Percentiles rank a stretch among this genome's conserved stretches.
Evolutionary conservation across 148 eudicot species (phyloP).

Genomic region (Camellia lanceoleosa): DNA sequence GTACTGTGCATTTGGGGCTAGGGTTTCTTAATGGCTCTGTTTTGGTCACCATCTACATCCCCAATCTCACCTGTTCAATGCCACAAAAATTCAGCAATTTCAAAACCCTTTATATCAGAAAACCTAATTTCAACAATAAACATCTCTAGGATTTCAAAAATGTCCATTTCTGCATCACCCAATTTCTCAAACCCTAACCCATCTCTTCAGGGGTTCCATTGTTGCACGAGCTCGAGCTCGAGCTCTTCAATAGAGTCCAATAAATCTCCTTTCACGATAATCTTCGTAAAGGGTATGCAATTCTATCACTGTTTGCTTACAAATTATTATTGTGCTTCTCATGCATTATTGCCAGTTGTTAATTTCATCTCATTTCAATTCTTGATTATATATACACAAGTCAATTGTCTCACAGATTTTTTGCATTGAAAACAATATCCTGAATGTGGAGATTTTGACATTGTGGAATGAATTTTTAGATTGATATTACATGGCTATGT

Average conservation of each 20-base stretch:
- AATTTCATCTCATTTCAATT: not conserved
- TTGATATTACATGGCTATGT: not conserved
- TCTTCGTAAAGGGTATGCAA: slow-evolving; percentile 23
- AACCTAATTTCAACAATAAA: not conserved
- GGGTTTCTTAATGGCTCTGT: slow-evolving; percentile 19
- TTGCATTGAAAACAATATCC: not conserved
- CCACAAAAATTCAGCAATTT: slow-evolving; percentile 1
- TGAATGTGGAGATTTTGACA: not conserved
- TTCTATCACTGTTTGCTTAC: not conserved
- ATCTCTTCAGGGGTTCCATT: not conserved
- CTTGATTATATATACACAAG: not conserved
- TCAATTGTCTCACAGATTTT: not conserved
- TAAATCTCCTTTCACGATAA: slow-evolving; percentile 2
- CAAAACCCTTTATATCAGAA: not conserved
- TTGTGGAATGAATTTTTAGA: not conserved
- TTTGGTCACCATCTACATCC: slow-evolving; percentile 12
- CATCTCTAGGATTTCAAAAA: not conserved
- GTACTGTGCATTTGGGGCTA: not conserved
- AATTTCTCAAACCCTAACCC: not conserved
- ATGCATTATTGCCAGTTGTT: not conserved
- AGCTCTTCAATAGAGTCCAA: slow-evolving; percentile 14
- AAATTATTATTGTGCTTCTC: not conserved
- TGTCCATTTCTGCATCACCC: slow-evolving; percentile 11
- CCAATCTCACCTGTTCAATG: slow-evolving; percentile 9
- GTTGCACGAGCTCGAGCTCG: slow-evolving; percentile 1